Percentiles rank a stretch among this genome's conserved stretches.
These are phyloP conservation scores for Crassisporium funariophilum DNA, from an alignment of 768 basidiomycete genomes.

Conservation along the genomic window DNA sequence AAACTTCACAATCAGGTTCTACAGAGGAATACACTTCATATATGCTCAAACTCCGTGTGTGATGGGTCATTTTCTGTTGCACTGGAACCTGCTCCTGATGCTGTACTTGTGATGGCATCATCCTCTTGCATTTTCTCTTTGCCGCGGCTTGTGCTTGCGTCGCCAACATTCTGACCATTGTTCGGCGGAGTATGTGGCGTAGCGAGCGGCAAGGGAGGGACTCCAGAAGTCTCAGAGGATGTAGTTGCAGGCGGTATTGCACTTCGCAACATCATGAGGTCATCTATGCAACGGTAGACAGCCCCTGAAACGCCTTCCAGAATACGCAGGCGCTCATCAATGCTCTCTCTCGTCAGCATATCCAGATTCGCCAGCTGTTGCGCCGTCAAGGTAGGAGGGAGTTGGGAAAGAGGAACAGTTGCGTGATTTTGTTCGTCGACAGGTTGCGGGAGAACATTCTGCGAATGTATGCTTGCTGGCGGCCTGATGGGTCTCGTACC, in stretches of 20 bases:
- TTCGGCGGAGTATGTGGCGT: background rate
- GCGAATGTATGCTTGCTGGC: background rate
- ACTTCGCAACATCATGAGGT: slow-evolving; percentile 76
- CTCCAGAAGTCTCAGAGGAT: slow-evolving; percentile 5
- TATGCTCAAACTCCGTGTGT: background rate
- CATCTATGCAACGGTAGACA: slow-evolving; percentile 75
- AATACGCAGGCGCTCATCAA: slow-evolving; percentile 81
- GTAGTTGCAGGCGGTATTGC: slow-evolving; percentile 49
- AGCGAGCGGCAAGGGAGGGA: background rate
- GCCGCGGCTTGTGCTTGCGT: slow-evolving; percentile 1
- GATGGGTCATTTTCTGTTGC: background rate
- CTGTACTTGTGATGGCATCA: background rate
- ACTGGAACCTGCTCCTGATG: background rate
- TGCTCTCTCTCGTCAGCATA: slow-evolving; percentile 70
- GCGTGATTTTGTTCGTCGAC: slow-evolving; percentile 1
- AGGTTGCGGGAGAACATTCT: background rate
- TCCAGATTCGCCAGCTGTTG: slow-evolving; percentile 70
- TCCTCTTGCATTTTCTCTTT: slow-evolving; percentile 21
- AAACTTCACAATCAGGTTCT: background rate
- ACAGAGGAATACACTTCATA: background rate
- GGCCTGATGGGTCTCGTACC: background rate
- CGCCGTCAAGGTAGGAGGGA: slow-evolving; percentile 54
- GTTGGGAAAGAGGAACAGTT: slow-evolving; percentile 23
- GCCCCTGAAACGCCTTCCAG: slow-evolving; percentile 77
- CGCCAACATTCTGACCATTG: background rate